Base-by-base conservation (phyloP, 495 filamentous ascomycete genomes). In the Physcia stellaris region DNA sequence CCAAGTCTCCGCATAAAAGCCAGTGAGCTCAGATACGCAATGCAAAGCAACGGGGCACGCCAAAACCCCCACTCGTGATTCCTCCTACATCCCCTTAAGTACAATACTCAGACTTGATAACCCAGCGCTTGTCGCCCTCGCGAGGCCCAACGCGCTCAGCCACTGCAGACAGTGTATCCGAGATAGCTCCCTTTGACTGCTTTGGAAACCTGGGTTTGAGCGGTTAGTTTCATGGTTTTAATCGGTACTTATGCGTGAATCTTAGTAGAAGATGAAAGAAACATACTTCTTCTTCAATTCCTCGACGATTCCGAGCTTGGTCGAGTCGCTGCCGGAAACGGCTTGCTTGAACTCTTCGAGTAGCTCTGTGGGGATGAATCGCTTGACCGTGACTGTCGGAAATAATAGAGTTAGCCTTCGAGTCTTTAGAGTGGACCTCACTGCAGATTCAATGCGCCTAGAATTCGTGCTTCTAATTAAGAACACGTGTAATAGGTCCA, bases 221-320 rank as follows among this genome's bases (percentile, higher is more conserved):
- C n/a, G n/a, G n/a, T n/a, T n/a, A n/a, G n/a, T n/a, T n/a, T 36
- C 21, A 12, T 9, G 16, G 13, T 18, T 15, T 29, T 30, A 3
- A 26, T 30, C n/a, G 41, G 37, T 36, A 31, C 15, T 21, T 22
- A 33, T 21, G 17, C 1, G 15, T 27, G 5, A n/a, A 33, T 24
- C 4, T 21, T 21, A 19, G 11, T 9, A 16, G 12, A 30, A 13
- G 24, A 18, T 17, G 16, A 4, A 26, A 10, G 24, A 10, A 32
- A 53, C 61, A 37, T 52, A 71, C 61, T 67, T 67, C 59, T 77
- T 76, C 59, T 83, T 81, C 42, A 94, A 51, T 15, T 77, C 61
- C 55, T 92, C 86, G 12, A 86, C 61, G 42, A 93, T 52, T 0
- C 81, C 85, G 0, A 71, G 56, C 58, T 93, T 94, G 2, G 70